Percentiles rank a stretch among this genome's conserved stretches.
Conservation (phyloP, 108 stramenopile species). For the Asterionellopsis glacialis region DNA sequence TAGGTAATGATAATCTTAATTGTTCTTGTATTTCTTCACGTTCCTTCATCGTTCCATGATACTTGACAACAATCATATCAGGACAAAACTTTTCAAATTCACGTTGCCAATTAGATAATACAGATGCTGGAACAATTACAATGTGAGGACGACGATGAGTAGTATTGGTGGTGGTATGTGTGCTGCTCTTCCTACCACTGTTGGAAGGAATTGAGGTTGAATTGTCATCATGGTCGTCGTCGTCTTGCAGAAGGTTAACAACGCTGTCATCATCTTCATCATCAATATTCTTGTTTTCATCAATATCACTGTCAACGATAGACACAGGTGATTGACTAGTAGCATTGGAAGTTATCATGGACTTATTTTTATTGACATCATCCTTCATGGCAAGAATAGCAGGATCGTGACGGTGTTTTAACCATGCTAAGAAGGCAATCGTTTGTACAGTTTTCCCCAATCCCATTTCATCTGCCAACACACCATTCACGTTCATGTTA, state of each 20-base stretch:
- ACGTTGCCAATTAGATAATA: constrained; percentile 92
- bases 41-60: constrained; percentile 60
- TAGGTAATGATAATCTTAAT: constrained; percentile 34
- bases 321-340: too few relatives aligned
- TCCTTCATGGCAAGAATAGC: background rate
- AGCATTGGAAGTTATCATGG: too few relatives aligned
- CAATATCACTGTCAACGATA: constrained; percentile 13
- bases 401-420: constrained; percentile 36
- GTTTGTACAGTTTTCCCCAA: constrained; percentile 93
- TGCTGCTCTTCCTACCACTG: background rate
- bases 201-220: background rate
- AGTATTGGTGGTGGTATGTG: background rate
- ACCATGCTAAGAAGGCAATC: constrained; percentile 89
- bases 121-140: constrained; percentile 93
- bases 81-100: constrained; percentile 92
- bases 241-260: constrained; percentile 6
- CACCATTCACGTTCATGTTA: constrained; percentile 89
- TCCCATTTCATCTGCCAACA: constrained; percentile 98
- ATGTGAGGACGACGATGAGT: constrained; percentile 64
- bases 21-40: constrained; percentile 50
- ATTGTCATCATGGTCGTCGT: constrained; percentile 5
- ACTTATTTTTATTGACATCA: too few relatives aligned
- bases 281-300: constrained; percentile 1
- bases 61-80: constrained; percentile 73
- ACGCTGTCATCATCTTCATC: too few relatives aligned